phyloP scores from a whole-genome alignment of 2,329 filamentous ascomycete species.

The Orbilia quercus region DNA sequence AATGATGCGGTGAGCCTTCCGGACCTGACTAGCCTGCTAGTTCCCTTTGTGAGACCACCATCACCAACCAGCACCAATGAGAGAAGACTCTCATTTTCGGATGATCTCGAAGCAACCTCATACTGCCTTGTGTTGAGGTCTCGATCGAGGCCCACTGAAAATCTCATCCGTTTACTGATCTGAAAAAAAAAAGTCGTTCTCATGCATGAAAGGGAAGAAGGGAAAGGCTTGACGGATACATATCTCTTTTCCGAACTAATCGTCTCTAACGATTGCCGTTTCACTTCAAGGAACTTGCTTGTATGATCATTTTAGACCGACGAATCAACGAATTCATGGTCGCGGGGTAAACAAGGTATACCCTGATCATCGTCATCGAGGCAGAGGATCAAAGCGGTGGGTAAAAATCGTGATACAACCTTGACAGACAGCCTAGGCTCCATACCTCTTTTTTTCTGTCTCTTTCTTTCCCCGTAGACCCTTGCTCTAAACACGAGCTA shows the following conservation, averaged over 20 bases:
- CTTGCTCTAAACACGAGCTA: conserved; percentile 10
- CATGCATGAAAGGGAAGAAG: conserved; percentile 35
- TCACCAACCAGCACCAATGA: not conserved
- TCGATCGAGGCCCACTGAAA: conserved; percentile 41
- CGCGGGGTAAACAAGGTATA: conserved; percentile 55
- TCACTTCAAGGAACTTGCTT: conserved; percentile 54
- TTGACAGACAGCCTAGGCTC: conserved; percentile 12
- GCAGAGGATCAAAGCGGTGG: conserved; percentile 36
- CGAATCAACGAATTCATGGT: conserved; percentile 37
- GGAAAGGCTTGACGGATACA: conserved; percentile 51
- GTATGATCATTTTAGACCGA: conserved; percentile 23
- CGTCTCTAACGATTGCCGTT: conserved; percentile 54
- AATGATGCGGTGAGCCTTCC: not conserved
- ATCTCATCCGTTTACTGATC: conserved; percentile 7
- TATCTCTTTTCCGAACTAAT: conserved; percentile 55
- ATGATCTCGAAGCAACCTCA: no score
- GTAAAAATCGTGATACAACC: conserved; percentile 24
- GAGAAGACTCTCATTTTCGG: not conserved
- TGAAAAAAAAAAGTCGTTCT: conserved; percentile 23
- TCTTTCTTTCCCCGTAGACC: not conserved
- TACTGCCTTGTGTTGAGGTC: conserved; percentile 30
- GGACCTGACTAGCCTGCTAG: not conserved
- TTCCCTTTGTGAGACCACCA: not conserved
- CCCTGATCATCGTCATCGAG: conserved; percentile 38
- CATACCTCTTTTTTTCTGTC: not conserved